These are phyloP conservation scores for Phanerochaete sordida DNA, from an alignment of 768 basidiomycete genomes.

Conservation along the genomic window DNA sequence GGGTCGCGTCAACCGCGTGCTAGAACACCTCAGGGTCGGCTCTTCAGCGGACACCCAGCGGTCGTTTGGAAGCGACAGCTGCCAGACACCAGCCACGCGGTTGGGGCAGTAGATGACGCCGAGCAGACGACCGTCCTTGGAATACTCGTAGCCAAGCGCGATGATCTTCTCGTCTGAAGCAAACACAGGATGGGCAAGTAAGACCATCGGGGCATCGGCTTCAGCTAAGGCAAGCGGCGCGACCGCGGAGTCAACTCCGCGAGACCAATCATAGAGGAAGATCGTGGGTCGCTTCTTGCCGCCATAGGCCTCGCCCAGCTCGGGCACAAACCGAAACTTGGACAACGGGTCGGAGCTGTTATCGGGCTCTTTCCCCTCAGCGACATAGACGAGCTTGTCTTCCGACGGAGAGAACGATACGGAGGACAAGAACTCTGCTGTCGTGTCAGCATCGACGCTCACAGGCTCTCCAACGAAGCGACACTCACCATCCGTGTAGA, in stretches of 20 bases:
- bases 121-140: slow-evolving; percentile 52
- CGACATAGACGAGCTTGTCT: slow-evolving; percentile 52
- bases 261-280: slow-evolving; percentile 51
- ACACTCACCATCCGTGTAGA: slow-evolving; percentile 56
- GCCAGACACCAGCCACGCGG: slow-evolving; percentile 55
- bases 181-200: slow-evolving; percentile 59
- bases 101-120: slow-evolving; percentile 62
- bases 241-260: slow-evolving; percentile 1
- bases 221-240: slow-evolving; percentile 9
- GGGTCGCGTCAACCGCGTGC: slow-evolving; percentile 38
- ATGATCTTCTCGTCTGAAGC: slow-evolving; percentile 38
- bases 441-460: neutral
- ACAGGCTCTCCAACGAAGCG: neutral
- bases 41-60: neutral
- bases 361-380: slow-evolving; percentile 46
- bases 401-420: slow-evolving; percentile 55
- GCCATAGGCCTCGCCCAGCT: slow-evolving; percentile 60
- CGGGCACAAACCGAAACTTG: slow-evolving; percentile 53
- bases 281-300: slow-evolving; percentile 44
- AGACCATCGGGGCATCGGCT: slow-evolving; percentile 19
- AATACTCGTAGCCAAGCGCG: slow-evolving; percentile 60
- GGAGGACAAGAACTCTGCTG: slow-evolving; percentile 43
- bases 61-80: slow-evolving; percentile 30
- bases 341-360: slow-evolving; percentile 22
- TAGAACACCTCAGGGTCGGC: slow-evolving; percentile 18